These are phyloP conservation scores for Lasiosphaeria miniovina DNA, from an alignment of 495 filamentous ascomycete genomes.

Conservation along the genomic window DNA sequence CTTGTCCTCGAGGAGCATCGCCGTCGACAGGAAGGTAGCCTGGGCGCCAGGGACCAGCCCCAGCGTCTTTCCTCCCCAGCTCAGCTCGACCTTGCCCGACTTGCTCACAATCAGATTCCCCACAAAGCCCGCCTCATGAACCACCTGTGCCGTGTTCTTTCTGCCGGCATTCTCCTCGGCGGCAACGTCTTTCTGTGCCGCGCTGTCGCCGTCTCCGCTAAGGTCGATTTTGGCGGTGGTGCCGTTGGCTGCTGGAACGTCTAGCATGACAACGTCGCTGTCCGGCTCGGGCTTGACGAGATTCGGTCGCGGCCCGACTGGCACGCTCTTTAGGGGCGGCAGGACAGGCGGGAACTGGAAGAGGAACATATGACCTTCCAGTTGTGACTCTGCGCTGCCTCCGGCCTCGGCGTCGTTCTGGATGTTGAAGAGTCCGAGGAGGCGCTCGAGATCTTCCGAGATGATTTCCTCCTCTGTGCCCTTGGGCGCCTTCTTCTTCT, in stretches of 20 bases:
- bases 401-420: slow-evolving; percentile 21
- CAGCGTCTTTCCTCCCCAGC: slow-evolving; percentile 57
- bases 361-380: slow-evolving; percentile 55
- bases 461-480: slow-evolving; percentile 37
- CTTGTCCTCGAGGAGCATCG: slow-evolving; percentile 43
- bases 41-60: slow-evolving; percentile 42
- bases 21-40: slow-evolving; percentile 43
- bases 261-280: slow-evolving; percentile 27
- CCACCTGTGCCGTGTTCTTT: slow-evolving; percentile 11
- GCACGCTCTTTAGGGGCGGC: slow-evolving; percentile 43
- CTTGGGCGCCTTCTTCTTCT: slow-evolving; percentile 29
- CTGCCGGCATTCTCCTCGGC: slow-evolving; percentile 18
- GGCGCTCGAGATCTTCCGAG: slow-evolving; percentile 28
- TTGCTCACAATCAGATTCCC: slow-evolving; percentile 59
- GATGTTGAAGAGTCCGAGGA: slow-evolving; percentile 34
- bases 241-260: slow-evolving; percentile 14
- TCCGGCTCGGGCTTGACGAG: slow-evolving; percentile 31
- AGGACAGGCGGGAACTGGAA: slow-evolving; percentile 64
- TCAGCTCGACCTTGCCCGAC: slow-evolving; percentile 57
- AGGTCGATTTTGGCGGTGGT: slow-evolving; percentile 31
- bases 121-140: slow-evolving; percentile 45
- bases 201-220: slow-evolving; percentile 30
- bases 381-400: slow-evolving; percentile 15
- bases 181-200: slow-evolving; percentile 18
- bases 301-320: slow-evolving; percentile 5